Evolutionary conservation across 495 filamentous ascomycete species (phyloP).

Genomic region (Staphylotrichum tortipilum): DNA sequence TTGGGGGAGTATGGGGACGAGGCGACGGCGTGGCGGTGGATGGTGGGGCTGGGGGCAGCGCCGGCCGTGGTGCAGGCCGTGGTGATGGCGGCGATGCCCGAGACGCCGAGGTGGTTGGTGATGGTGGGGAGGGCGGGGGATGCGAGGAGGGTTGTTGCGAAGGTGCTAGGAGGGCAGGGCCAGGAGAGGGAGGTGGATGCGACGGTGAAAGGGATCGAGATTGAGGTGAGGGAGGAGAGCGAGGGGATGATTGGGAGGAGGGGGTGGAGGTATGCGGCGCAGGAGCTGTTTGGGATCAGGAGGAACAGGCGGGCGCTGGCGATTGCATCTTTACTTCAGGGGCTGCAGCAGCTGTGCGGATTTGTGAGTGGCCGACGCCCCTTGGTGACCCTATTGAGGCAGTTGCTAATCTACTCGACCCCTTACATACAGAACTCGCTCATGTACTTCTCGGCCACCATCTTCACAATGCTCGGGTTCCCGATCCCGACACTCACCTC

Average conservation of each 20-base stretch:
- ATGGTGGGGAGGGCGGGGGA: constrained; percentile 50
- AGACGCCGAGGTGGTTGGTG: constrained; percentile 81
- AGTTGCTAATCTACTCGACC: no score
- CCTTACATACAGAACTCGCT: constrained; percentile 65
- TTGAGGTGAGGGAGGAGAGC: constrained; percentile 59
- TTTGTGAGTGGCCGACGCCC: constrained; percentile 49
- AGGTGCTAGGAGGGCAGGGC: constrained; percentile 51
- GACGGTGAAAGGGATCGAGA: constrained; percentile 57
- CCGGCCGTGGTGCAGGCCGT: constrained; percentile 65
- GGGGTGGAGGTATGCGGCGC: constrained; percentile 36
- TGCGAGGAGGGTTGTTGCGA: constrained; percentile 54
- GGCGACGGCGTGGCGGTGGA: constrained; percentile 69
- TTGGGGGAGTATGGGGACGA: constrained; percentile 45
- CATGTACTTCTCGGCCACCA: constrained; percentile 93
- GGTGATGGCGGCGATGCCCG: constrained; percentile 62
- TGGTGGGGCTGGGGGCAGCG: constrained; percentile 75
- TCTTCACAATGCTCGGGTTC: constrained; percentile 76
- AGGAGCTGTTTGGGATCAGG: constrained; percentile 48
- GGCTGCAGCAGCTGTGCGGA: constrained; percentile 80
- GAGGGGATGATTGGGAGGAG: constrained; percentile 30
- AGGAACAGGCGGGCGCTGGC: constrained; percentile 69
- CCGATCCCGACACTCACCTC: constrained; percentile 71
- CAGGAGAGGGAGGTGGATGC: constrained; percentile 41
- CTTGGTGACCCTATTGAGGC: no score
- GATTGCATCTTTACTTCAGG: constrained; percentile 80